phyloP scores from a whole-genome alignment of 2,329 filamentous ascomycete genomes.

The Orbilia brochopaga region DNA sequence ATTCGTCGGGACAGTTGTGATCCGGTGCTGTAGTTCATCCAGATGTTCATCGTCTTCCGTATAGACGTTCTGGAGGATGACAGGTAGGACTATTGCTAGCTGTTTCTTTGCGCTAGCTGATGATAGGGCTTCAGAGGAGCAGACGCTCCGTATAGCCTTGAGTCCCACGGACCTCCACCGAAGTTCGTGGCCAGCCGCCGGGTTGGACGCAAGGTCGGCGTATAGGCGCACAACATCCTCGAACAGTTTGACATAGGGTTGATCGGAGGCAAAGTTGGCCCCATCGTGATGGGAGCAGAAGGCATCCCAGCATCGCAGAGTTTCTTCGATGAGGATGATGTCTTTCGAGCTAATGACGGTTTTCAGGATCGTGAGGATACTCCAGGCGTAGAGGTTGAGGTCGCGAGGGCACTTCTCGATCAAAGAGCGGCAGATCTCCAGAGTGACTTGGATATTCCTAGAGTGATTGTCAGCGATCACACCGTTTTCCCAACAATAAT shows the following conservation, averaged over 20 bases:
- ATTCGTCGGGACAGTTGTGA: constrained; percentile 36
- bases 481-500: not conserved
- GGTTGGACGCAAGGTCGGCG: constrained; percentile 66
- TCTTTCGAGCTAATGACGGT: constrained; percentile 83
- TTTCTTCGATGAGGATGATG: constrained; percentile 90
- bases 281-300: constrained; percentile 90
- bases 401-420: constrained; percentile 93
- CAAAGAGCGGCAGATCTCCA: constrained; percentile 87
- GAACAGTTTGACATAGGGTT: constrained; percentile 80
- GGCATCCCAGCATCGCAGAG: constrained; percentile 80
- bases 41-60: constrained; percentile 74
- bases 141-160: constrained; percentile 70
- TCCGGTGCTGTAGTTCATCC: constrained; percentile 69
- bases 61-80: constrained; percentile 86
- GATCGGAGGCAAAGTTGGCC: constrained; percentile 82
- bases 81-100: constrained; percentile 77
- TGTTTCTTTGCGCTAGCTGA: constrained; percentile 80
- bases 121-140: constrained; percentile 74
- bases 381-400: constrained; percentile 83
- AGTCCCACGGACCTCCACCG: constrained; percentile 77
- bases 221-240: constrained; percentile 81
- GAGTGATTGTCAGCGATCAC: constrained; percentile 28
- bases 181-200: constrained; percentile 75
- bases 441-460: constrained; percentile 91
- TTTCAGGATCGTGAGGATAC: constrained; percentile 82